Evolutionary conservation across 495 filamentous ascomycete genomes (phyloP), one percentile per base, ranked within the genome.

Genomic region (Tuber brumale): DNA sequence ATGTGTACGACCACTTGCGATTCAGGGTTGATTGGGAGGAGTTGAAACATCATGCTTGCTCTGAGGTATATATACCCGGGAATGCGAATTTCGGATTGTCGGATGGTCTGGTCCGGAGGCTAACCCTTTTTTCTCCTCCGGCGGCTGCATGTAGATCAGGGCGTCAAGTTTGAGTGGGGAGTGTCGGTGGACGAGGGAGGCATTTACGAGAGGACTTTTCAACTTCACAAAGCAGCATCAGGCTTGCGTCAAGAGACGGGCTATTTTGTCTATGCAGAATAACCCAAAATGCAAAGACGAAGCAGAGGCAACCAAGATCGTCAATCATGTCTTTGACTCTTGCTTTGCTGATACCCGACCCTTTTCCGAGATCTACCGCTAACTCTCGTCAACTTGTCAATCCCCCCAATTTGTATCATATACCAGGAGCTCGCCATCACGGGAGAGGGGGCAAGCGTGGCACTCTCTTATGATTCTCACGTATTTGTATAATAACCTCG

Each of bases 281-380:
- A 87, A 94, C 78, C 93, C 94, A 70, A 85, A 86, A 45, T 95
- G 94, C 80, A 92, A 92, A 82, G 93, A 97, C 84, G 92, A 97
- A 81, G 90, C 89, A 37, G 92, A 97, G 78, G 96, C 95, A 14
- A 88, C 89, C 61, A 93, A 91, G 84, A 90, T 95, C 51, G 93
- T 99, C 72, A 95, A 97, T 84, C 91, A 97, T 85, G 96, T 98
- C 42, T 99, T 94, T 92, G 94, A 97, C 79, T 97, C 94, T 79
- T 98, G 96, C 84, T 98, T 97, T 82, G 85, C 88, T 46, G 95
- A 99, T 84, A 97, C 94, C 5, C 86, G 96, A 77, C 95, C 95
- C 16, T 99, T 99, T 85, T 93, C 97, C 84, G 94, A 97, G 81
- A 94, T 99, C 45, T 99, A 97, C 84, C 89, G 93, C 85, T 99